A percentile compares a stretch with the other conserved stretches of the same genome.
Conservation (phyloP, 768 basidiomycete species). For the Cubamyces sp. region DNA sequence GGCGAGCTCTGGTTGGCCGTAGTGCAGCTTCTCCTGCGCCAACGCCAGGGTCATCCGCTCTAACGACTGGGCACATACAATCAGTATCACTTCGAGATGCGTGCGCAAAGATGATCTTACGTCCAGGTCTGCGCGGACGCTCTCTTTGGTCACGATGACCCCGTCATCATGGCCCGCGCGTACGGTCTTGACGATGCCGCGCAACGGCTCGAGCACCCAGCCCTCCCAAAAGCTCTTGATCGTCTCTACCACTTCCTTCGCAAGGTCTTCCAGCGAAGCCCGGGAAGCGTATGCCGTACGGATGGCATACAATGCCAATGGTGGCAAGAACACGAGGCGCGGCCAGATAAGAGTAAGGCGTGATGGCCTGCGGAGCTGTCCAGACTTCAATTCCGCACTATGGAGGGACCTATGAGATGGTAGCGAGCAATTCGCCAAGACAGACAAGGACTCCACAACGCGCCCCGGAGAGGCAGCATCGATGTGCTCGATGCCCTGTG, state of each 20-base stretch:
- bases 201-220: slow-evolving; percentile 88
- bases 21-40: slow-evolving; percentile 77
- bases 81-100: background rate
- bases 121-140: slow-evolving; percentile 83
- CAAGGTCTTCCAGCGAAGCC: slow-evolving; percentile 56
- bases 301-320: slow-evolving; percentile 57
- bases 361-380: slow-evolving; percentile 65
- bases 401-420: slow-evolving; percentile 23
- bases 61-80: slow-evolving; percentile 59
- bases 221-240: slow-evolving; percentile 71
- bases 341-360: slow-evolving; percentile 80
- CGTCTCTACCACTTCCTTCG: slow-evolving; percentile 67
- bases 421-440: slow-evolving; percentile 23
- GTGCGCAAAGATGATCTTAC: slow-evolving; percentile 43
- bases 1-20: slow-evolving; percentile 64
- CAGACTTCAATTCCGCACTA: slow-evolving; percentile 32
- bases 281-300: slow-evolving; percentile 61
- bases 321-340: slow-evolving; percentile 74
- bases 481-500: background rate
- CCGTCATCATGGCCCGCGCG: slow-evolving; percentile 77
- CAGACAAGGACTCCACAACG: slow-evolving; percentile 24
- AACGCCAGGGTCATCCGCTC: slow-evolving; percentile 91
- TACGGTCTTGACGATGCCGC: slow-evolving; percentile 81
- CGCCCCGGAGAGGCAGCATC: background rate
- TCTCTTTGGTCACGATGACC: slow-evolving; percentile 77